Evolutionary conservation across 1,284 basidiomycete genomes (phyloP), one percentile per base, ranked within the genome.

Genomic region (Fomitopsis betulina): DNA sequence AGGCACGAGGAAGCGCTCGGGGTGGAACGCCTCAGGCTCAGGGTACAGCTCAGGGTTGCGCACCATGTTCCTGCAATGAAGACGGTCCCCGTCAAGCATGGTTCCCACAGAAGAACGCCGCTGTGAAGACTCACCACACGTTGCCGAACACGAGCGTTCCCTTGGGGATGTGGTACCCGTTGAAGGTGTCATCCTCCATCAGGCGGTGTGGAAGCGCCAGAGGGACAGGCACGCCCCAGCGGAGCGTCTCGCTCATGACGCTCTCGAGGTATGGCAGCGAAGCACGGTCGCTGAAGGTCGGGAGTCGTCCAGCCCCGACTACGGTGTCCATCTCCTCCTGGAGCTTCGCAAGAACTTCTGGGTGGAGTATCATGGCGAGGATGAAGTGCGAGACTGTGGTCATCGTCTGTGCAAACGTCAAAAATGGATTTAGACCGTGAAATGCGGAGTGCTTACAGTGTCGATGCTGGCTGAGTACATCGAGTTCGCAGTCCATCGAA

Each of bases 401-500:
- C 32, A 73, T 67, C 13, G 72, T 77, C 74, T 76, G n/a, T 21
- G 38, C 30, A 25, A 49, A 30, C 19, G 32, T 50, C 13, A 42
- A 13, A 23, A 51, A 19, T 32, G n/a, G 8, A 27, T 27, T 13
- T 13, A 35, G 39, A 19, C 32, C 19, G 33, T 25, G 2, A 33
- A 40, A 33, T 37, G 27, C 17, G 37, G 25, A 15, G 42, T 66
- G 17, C 79, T 58, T 62, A 83, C 84, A 0, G 84, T 86, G 62
- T 87, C 85, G 47, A 79, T 75, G 63, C 84, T 84, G n/a, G 77
- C 81, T 53, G 61, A 58, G 39, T 64, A 64, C 59, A 64, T 64
- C 10, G 85, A 87, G 65, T 87, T 88, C 9, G 87, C 87, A 0
- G 84, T 81, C 84, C 85, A 86, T 58, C 84, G 83, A 45, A 89